Base-by-base conservation (phyloP, 352 stramenopile genomes). In the Pythium insidiosum region DNA sequence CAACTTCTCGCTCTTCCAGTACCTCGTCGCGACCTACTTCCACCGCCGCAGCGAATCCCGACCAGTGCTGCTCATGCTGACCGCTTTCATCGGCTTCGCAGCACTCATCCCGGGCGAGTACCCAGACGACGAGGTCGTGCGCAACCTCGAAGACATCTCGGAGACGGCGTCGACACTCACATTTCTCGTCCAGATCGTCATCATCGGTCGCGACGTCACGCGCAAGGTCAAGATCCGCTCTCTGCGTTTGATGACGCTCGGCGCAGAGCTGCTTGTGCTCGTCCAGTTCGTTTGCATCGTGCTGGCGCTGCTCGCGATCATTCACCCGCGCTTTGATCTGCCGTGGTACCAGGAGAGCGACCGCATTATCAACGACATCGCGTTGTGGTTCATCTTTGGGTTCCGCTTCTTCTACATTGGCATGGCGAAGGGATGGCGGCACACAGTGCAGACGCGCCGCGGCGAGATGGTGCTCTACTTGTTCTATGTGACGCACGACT, bases 181-280 rank as follows among this genome's bases (percentile, higher is more conserved):
- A 25, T 72, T 72, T 18, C 36, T 73, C 4, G 29, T 69, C 2
- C 47, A 69, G 33, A 65, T 66, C 40, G 47, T 41, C 18, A 68
- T 69, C 15, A 42, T 69, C 11, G 53, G 49, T 2, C 43, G 49
- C 6, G 55, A 66, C 12, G 40, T 73, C 5, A 55, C 39, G 21
- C 46, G 47, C 18, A 66, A 57, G 26, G 37, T 68, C 11, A 44
- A 50, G 9, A 54, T 68, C 15, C 24, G 35, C 11, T 44, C 55
- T 9, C 28, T 73, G 15, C 6, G 19, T 19, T 36, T 13, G 11
- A 38, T 56, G 11, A 40, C 47, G 10, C n/a, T n/a, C n/a, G n/a
- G n/a, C n/a, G n/a, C n/a, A n/a, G n/a, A n/a, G n/a, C n/a, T n/a
- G n/a, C n/a, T n/a, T n/a, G 26, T n/a, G 13, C n/a, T 38, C 5